phyloP scores from a whole-genome alignment of 805 yeast species.

The Starmerella cellae region DNA sequence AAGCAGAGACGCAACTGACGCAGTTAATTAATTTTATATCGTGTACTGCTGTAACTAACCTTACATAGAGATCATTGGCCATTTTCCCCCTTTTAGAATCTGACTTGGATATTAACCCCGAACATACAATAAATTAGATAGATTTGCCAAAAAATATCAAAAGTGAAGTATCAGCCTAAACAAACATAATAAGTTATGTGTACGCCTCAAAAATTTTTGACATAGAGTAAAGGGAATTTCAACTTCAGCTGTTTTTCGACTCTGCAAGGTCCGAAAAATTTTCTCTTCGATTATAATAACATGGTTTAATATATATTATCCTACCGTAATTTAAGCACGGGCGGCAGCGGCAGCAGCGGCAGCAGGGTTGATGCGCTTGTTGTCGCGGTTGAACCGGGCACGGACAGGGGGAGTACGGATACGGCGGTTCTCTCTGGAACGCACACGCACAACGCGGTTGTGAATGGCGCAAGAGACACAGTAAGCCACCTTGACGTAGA shows the following conservation, averaged over 20 bases:
- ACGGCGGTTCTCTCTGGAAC: slow-evolving; percentile 98
- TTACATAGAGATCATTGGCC: no score
- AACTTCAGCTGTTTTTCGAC: no score
- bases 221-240: no score
- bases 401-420: slow-evolving; percentile 98
- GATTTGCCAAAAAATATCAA: no score
- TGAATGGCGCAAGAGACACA: slow-evolving; percentile 99
- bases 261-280: no score
- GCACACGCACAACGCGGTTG: slow-evolving; percentile 99
- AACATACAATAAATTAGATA: no score
- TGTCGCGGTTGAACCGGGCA: slow-evolving; percentile 89
- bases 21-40: slow-evolving; percentile 2
- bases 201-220: no score
- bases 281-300: no score
- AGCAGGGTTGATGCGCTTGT: slow-evolving; percentile 90
- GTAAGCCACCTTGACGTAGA: slow-evolving; percentile 99
- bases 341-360: slow-evolving; percentile 95
- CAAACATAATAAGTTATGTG: no score
- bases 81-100: no score
- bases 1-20: background rate
- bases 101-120: no score
- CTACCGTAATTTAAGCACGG: slow-evolving; percentile 14
- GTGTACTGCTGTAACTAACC: slow-evolving; percentile 1
- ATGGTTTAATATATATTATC: slow-evolving; percentile 7
- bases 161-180: no score